Evolutionary conservation across 805 yeast species (phyloP).

Genomic region (Wickerhamiella parazyma): DNA sequence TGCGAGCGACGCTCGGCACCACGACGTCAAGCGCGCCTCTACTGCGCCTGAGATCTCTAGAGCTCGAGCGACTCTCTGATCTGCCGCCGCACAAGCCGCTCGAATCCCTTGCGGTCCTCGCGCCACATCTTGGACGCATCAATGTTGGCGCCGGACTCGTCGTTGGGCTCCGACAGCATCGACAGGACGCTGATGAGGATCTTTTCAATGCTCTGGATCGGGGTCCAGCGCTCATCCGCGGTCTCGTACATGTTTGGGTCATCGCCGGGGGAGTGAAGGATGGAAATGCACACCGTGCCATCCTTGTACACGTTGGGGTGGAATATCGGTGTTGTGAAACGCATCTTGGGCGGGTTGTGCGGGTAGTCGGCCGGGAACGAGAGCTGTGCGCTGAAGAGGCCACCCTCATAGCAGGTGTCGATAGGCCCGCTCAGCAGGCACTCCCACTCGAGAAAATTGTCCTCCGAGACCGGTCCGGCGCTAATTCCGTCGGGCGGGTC

Average conservation of each 20-base stretch:
- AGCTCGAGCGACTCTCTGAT: constrained; percentile 63
- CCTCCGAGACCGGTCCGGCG: constrained; percentile 78
- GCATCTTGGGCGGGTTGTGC: constrained; percentile 63
- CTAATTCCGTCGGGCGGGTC: constrained; percentile 93
- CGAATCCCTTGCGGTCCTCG: constrained; percentile 59
- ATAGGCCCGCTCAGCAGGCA: constrained; percentile 73
- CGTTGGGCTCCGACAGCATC: constrained; percentile 91
- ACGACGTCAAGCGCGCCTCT: no score
- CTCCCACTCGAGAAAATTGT: constrained; percentile 67
- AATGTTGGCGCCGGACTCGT: constrained; percentile 88
- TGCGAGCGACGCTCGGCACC: no score
- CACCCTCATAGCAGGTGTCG: constrained; percentile 75
- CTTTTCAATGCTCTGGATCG: constrained; percentile 96
- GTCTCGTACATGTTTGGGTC: constrained; percentile 92
- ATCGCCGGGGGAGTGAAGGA: constrained; percentile 91
- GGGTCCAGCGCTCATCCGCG: constrained; percentile 97
- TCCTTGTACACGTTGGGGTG: constrained; percentile 92
- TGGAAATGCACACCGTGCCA: constrained; percentile 92
- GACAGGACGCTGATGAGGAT: constrained; percentile 83
- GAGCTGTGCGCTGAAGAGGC: constrained; percentile 67
- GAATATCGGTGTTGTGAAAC: constrained; percentile 63
- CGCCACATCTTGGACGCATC: constrained; percentile 82
- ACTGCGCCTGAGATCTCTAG: no score
- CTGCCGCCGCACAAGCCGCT: constrained; percentile 48
- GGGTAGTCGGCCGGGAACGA: constrained; percentile 73